Percentiles rank a stretch among this genome's conserved stretches.
These are phyloP conservation scores for Aeschynomene evenia DNA, from an alignment of 306 rosid genomes.

Conservation along the genomic window DNA sequence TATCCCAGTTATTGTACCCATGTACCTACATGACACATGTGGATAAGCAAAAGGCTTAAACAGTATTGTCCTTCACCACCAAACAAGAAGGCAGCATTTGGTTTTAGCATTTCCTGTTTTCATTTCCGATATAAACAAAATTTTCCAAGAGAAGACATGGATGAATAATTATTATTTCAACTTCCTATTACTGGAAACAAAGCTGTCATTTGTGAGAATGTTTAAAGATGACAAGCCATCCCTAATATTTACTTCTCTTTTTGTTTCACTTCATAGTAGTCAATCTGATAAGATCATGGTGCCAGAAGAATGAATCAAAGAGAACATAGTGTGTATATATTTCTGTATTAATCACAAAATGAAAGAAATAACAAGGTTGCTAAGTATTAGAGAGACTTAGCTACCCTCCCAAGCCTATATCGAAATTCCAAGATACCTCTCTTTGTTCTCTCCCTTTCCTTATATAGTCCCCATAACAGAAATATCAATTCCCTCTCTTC, in stretches of 20 bases:
- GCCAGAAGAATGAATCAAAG: no score
- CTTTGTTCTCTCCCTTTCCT: no score
- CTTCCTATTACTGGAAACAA: background rate
- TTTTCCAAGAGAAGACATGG: background rate
- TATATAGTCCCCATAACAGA: no score
- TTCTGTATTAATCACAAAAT: no score
- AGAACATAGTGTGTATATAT: no score
- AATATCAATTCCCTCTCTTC: no score
- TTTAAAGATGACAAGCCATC: background rate
- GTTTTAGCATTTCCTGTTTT: background rate
- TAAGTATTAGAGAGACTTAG: no score
- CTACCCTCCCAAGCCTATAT: no score
- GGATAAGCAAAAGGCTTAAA: slow-evolving; percentile 11
- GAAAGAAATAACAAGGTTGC: no score
- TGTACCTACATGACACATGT: slow-evolving; percentile 55
- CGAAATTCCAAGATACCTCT: no score
- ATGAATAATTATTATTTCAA: background rate
- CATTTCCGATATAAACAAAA: background rate
- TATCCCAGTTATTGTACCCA: slow-evolving; percentile 96
- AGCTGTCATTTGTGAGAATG: background rate
- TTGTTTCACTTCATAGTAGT: background rate
- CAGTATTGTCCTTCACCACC: background rate
- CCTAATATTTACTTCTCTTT: background rate
- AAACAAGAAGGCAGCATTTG: background rate
- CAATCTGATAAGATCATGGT: no score